Base-by-base conservation (phyloP, 2,329 filamentous ascomycete genomes). In the Claviceps spartinae region DNA sequence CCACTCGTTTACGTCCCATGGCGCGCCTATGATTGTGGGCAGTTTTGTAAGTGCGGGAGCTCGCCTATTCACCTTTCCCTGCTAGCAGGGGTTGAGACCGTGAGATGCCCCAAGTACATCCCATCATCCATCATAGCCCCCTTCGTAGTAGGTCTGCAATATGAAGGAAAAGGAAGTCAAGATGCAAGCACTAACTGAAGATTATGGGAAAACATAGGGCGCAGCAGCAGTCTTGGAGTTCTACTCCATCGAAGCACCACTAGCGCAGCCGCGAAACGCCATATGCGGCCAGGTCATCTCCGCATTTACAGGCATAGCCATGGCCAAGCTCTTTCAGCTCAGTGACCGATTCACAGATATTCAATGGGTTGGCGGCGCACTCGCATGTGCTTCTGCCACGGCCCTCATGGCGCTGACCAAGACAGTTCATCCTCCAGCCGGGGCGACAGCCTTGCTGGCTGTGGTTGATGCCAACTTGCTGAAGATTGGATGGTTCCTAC, bases 151-250 rank as follows among this genome's bases (percentile, higher is more conserved):
- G 30, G 30, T 11, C 30, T 11, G 30, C 30, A 34, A 34, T 1
- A 34, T 34, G 30, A 34, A 34, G 9, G 11, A 11, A 34, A 3
- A 4, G 30, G 30, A 34, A 34, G 30, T 14, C 18, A 26, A 16
- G 22, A 41, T 9, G 5, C 22, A 41, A 16, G 14, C 24, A 45
- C 41, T 44, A 26, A 49, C 18, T 36, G 2, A 1, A n/a, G 13
- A 2, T 20, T 0, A 6, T n/a, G 9, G 2, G 4, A 8, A 41
- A 41, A 41, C 5, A 18, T 34, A 85, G 82, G 85, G 85, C 49
- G 85, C 85, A 4, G 81, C 83, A 2, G 85, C 85, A 14, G 83
- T 89, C n/a, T 75, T 89, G 40, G 78, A 86, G 60, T 89, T 86
- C 65, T 82, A 82, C 59, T 74, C 79, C 47, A 82, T 88, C 58